These are phyloP conservation scores for Lodderomyces pseudojiufengensis DNA, from an alignment of 1,139 yeast species.

Conservation along the genomic window DNA sequence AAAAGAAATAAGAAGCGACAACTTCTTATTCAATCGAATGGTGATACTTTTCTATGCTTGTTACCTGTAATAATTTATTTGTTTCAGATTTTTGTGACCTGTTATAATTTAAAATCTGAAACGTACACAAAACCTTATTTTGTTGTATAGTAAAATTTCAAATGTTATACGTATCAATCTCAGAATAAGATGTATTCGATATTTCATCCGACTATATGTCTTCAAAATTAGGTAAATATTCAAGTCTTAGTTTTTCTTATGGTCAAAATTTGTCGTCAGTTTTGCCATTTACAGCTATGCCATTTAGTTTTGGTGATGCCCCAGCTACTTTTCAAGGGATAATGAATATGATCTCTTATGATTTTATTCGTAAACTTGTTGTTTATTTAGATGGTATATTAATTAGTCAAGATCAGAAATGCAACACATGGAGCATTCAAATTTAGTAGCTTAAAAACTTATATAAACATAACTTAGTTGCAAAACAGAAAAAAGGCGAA, in stretches of 20 bases:
- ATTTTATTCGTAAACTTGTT: background rate
- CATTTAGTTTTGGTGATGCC: slow-evolving; percentile 7
- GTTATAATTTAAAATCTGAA: too few species aligned
- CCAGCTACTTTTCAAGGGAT: slow-evolving; percentile 7
- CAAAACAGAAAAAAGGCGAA: background rate
- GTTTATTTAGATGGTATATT: slow-evolving; percentile 6
- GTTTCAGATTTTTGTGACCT: too few species aligned
- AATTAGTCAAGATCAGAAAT: background rate
- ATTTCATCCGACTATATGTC: too few species aligned
- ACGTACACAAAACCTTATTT: too few species aligned
- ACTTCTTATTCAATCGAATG: too few species aligned
- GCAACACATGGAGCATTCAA: slow-evolving; percentile 2
- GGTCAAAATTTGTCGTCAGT: slow-evolving; percentile 5
- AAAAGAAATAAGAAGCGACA: too few species aligned
- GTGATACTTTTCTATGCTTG: too few species aligned
- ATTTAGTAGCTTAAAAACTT: background rate
- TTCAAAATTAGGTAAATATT: background rate
- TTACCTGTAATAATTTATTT: too few species aligned
- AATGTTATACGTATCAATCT: too few species aligned
- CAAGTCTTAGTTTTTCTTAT: slow-evolving; percentile 1
- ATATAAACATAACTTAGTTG: slow-evolving; percentile 1
- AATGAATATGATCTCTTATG: slow-evolving; percentile 4
- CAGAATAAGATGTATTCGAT: too few species aligned
- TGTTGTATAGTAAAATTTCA: too few species aligned
- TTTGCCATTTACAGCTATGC: too few species aligned